Conservation (phyloP, 805 yeast species). For the Wickerhamiella dianesei region DNA sequence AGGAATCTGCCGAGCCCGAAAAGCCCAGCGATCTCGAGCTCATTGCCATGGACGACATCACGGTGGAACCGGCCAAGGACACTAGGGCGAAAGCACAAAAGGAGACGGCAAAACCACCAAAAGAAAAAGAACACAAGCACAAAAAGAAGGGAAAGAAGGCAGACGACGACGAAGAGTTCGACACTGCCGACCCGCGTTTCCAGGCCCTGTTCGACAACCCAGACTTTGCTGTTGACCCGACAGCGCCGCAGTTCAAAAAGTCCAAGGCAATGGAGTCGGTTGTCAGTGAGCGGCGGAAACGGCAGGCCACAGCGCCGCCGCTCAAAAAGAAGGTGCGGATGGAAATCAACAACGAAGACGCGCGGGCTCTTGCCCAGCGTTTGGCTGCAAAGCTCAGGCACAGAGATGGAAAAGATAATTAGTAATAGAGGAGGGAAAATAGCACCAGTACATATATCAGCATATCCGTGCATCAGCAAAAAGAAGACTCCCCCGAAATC, state of each 20-base stretch:
- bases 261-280: conserved; percentile 78
- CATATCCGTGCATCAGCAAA: no score
- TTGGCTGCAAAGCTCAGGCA: conserved; percentile 9
- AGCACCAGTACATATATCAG: no score
- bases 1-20: conserved; percentile 31
- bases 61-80: conserved; percentile 51
- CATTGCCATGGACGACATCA: conserved; percentile 49
- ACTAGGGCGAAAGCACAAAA: conserved; percentile 32
- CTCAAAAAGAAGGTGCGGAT: not conserved
- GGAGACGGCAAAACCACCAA: conserved; percentile 31
- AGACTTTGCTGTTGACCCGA: conserved; percentile 89
- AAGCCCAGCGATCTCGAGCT: conserved; percentile 51
- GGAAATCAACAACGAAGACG: not conserved
- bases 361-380: conserved; percentile 1
- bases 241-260: conserved; percentile 76
- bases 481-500: no score
- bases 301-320: conserved; percentile 11
- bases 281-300: conserved; percentile 48
- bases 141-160: conserved; percentile 29
- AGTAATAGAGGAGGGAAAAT: no score
- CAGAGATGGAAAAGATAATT: conserved; percentile 1
- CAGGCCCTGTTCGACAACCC: conserved; percentile 70
- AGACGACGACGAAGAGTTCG: conserved; percentile 44
- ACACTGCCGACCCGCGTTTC: conserved; percentile 75
- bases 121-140: conserved; percentile 30